phyloP scores from a whole-genome alignment of 2,329 filamentous ascomycete genomes.

The Teratosphaeria zuluensis region DNA sequence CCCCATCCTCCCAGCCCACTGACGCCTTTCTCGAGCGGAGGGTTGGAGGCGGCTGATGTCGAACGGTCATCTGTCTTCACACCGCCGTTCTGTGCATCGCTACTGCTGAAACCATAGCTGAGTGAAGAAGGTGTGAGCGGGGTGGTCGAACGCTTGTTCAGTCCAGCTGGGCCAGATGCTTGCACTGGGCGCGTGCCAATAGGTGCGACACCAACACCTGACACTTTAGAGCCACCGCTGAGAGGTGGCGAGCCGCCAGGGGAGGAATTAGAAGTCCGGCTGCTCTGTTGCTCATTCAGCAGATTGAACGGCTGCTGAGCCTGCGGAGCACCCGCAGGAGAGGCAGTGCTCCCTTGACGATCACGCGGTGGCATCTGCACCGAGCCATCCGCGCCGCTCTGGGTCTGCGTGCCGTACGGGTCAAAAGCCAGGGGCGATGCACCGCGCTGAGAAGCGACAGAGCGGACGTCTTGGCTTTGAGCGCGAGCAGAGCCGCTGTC shows the following conservation, averaged over 20 bases:
- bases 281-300: conserved; percentile 53
- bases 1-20: conserved; percentile 56
- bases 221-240: conserved; percentile 48
- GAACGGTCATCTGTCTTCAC: conserved; percentile 44
- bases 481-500: conserved; percentile 58
- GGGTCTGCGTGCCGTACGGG: conserved; percentile 48
- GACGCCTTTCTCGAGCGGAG: conserved; percentile 37
- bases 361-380: conserved; percentile 43
- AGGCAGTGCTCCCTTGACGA: conserved; percentile 61
- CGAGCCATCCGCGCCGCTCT: conserved; percentile 44
- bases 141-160: conserved; percentile 78
- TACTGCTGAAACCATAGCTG: conserved; percentile 56
- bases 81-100: conserved; percentile 42
- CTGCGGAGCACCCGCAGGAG: conserved; percentile 60
- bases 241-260: conserved; percentile 70
- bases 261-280: conserved; percentile 76
- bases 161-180: conserved; percentile 48
- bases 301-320: conserved; percentile 32
- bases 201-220: conserved; percentile 64
- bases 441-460: conserved; percentile 57
- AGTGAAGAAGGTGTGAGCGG: conserved; percentile 77
- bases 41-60: conserved; percentile 50
- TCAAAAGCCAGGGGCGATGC: conserved; percentile 75
- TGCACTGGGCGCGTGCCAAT: conserved; percentile 80
- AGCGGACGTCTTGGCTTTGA: conserved; percentile 55